phyloP scores from a whole-genome alignment of 2,329 filamentous ascomycete genomes.

The Hirsutella minnesotensis region DNA sequence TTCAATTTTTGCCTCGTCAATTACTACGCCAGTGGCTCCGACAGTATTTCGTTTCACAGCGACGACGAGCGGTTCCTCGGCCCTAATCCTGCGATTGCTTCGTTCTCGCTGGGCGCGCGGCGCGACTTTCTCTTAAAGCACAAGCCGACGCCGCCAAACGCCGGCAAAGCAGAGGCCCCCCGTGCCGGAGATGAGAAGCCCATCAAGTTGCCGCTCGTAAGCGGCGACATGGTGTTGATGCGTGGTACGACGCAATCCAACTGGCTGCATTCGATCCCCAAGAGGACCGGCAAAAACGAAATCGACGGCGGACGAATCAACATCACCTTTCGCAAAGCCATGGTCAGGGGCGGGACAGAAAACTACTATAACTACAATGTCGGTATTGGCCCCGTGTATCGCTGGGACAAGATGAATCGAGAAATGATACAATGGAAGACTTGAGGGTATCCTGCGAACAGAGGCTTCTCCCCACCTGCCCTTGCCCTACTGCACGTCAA shows the following conservation, averaged over 20 bases:
- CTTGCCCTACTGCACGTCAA: too few species aligned
- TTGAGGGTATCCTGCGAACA: constrained; percentile 8
- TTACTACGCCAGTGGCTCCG: constrained; percentile 66
- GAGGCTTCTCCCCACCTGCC: neutral
- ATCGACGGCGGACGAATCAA: constrained; percentile 57
- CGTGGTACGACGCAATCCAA: constrained; percentile 59
- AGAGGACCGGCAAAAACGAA: constrained; percentile 52
- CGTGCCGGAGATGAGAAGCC: constrained; percentile 22
- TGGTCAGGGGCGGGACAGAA: constrained; percentile 61
- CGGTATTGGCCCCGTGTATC: constrained; percentile 54
- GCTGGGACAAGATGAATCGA: constrained; percentile 47
- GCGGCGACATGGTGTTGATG: constrained; percentile 75
- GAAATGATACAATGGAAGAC: constrained; percentile 34
- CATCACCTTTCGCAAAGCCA: constrained; percentile 64
- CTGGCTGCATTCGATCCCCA: constrained; percentile 71
- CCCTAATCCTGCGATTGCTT: constrained; percentile 57
- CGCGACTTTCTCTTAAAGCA: constrained; percentile 73
- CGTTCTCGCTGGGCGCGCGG: constrained; percentile 58
- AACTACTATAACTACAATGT: constrained; percentile 84
- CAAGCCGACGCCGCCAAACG: constrained; percentile 40
- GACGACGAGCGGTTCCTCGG: constrained; percentile 74
- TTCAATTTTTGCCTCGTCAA: constrained; percentile 78
- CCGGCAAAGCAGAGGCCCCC: constrained; percentile 11
- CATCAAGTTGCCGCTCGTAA: constrained; percentile 41
- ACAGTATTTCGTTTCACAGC: constrained; percentile 70